Evolutionary conservation across 768 basidiomycete species (phyloP), one percentile per base, ranked within the genome.

Genomic region (Hemileccinum rubropunctum): DNA sequence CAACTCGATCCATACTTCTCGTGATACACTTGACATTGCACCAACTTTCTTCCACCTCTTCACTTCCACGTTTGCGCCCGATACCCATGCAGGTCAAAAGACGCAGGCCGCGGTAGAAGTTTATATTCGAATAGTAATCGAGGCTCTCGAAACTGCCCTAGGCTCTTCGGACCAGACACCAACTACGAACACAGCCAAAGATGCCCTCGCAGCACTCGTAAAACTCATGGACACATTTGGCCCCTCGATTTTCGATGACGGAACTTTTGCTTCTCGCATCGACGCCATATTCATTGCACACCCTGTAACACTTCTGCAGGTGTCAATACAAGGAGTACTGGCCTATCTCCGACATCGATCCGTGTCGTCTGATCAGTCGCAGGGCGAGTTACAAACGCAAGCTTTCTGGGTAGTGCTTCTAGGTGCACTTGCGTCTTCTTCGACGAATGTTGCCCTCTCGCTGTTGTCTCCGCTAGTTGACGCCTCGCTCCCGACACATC

Each of bases 171-270:
- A 47, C 7, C 44, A 39, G 38, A 38, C 28, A 17, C 9, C 9
- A 18, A 26, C 23, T 34, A 14, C 32, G 10, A 48, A 18, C 27
- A 35, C 34, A 4, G 30, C 35, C 14, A 57, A 45, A 35, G 37
- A 39, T 0, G 58, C 73, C n/a, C 53, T 78, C 5, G 56, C 58
- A 8, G 49, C 50, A 33, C 46, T 68, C 51, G 69, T 76, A 13
- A 68, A 67, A 34, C 64, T 85, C 30, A 57, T 88, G 36, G 70
- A 75, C 10, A 69, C 73, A 6, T 86, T 88, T 52, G 78, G 78
- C 2, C 64, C 72, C 7, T 65, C 70, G 0, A 58, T 88, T 13
- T 84, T 84, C 50, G 51, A 66, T 2, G 73, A 82, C 35, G 54
- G 33, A 5, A 53, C 60, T 6, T 71, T 82, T 39, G 60, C 77